phyloP scores from a whole-genome alignment of 192 early-diverging fungal species.

The Umbelopsis ramanniana region DNA sequence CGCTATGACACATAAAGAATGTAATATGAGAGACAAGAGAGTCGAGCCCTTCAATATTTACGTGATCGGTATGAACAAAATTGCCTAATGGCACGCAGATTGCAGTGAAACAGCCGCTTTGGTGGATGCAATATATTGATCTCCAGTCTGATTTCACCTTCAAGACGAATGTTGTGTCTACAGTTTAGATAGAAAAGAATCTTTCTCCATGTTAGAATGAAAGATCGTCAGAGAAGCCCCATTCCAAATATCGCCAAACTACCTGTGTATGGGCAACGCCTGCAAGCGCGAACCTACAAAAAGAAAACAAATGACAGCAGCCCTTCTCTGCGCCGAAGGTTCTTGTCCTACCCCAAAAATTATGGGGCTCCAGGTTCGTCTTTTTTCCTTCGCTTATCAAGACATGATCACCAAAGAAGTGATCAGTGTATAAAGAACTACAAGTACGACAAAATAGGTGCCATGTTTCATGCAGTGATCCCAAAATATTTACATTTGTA shows the following conservation, averaged over 20 bases:
- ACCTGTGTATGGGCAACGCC: background rate
- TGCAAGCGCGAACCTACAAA: background rate
- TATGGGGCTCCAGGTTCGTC: background rate
- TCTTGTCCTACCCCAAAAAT: background rate
- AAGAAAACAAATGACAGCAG: conserved; percentile 21
- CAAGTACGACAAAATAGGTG: too few relatives aligned
- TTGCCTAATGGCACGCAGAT: background rate
- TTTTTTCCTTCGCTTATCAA: background rate
- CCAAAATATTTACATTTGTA: too few relatives aligned
- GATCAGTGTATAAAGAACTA: too few relatives aligned
- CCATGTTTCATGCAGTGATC: too few relatives aligned
- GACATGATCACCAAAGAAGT: background rate
- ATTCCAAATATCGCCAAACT: conserved; percentile 9
- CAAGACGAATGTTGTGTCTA: too few relatives aligned
- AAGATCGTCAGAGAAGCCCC: background rate
- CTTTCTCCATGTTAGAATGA: too few relatives aligned
- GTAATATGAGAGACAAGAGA: background rate
- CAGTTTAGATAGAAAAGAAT: too few relatives aligned
- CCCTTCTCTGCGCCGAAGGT: background rate
- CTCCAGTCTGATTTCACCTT: too few relatives aligned
- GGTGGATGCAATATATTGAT: too few relatives aligned
- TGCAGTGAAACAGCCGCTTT: background rate
- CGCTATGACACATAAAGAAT: background rate
- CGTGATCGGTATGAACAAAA: too few relatives aligned
- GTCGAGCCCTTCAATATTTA: background rate